Percentiles rank a stretch among this genome's conserved stretches.
These are phyloP conservation scores for Mytilinidion resinicola DNA, from an alignment of 495 filamentous ascomycete genomes.

Conservation along the genomic window DNA sequence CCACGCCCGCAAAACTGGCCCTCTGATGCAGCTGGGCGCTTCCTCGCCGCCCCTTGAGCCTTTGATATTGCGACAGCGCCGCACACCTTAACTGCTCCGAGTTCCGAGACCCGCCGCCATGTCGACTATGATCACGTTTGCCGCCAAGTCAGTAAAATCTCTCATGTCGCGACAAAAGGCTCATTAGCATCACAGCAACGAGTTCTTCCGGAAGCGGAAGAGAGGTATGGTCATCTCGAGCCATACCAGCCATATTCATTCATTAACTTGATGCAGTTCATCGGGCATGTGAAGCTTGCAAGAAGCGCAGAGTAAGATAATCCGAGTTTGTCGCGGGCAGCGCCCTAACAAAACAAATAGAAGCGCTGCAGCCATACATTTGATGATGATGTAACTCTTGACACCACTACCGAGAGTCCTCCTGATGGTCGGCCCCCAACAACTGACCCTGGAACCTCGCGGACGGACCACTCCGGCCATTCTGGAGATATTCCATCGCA, in stretches of 20 bases:
- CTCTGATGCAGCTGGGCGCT: too few species aligned
- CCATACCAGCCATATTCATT: not conserved
- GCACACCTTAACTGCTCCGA: not conserved
- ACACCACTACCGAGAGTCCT: too few species aligned
- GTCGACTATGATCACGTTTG: constrained; percentile 34
- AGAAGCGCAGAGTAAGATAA: constrained; percentile 30
- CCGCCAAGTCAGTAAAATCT: constrained; percentile 14
- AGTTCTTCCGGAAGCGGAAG: constrained; percentile 32
- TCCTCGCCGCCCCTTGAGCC: too few species aligned
- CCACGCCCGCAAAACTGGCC: not conserved
- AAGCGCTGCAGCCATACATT: constrained; percentile 33
- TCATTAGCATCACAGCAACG: constrained; percentile 8
- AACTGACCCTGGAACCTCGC: constrained; percentile 6
- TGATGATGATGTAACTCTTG: constrained; percentile 20
- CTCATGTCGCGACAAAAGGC: too few species aligned
- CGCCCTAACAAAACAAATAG: constrained; percentile 19
- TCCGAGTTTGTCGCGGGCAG: not conserved
- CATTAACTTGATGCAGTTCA: constrained; percentile 19
- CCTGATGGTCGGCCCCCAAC: constrained; percentile 10
- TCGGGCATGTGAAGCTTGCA: constrained; percentile 30
- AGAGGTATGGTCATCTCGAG: not conserved
- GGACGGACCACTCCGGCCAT: constrained; percentile 3
- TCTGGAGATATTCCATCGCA: constrained; percentile 2
- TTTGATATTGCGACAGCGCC: not conserved
- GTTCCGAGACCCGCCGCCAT: constrained; percentile 5